A percentile compares a stretch with the other conserved stretches of the same genome.
phyloP scores from a whole-genome alignment of 2,329 filamentous ascomycete genomes.

The Colletotrichum brevisporum region DNA sequence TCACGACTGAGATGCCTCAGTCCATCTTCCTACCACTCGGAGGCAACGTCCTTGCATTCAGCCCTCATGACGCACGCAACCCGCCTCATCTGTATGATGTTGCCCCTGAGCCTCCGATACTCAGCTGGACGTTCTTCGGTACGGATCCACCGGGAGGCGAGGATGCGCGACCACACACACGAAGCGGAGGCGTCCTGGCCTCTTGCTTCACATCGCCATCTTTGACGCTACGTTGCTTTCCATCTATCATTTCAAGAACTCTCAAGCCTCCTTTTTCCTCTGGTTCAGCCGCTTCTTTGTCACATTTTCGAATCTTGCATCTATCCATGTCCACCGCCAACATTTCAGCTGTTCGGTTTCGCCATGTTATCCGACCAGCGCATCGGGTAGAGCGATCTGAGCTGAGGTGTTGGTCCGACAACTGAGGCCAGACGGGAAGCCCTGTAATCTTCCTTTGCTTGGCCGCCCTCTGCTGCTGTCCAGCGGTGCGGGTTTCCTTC shows the following conservation, averaged over 20 bases:
- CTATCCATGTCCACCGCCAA: background rate
- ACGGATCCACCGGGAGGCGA: conserved; percentile 18
- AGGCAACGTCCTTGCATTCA: background rate
- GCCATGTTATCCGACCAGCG: background rate
- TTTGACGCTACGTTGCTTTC: conserved; percentile 3
- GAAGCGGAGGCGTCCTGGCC: background rate
- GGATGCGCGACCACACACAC: background rate
- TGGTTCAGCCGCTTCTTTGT: conserved; percentile 14
- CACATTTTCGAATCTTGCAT: conserved; percentile 8
- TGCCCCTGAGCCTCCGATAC: background rate
- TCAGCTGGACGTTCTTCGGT: background rate
- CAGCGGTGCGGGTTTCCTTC: conserved; percentile 15
- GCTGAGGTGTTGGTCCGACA: conserved; percentile 3
- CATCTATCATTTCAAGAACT: background rate
- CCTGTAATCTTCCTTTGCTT: conserved; percentile 3
- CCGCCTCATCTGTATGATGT: background rate
- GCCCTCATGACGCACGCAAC: background rate
- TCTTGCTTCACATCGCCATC: background rate
- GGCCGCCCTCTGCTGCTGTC: conserved; percentile 27
- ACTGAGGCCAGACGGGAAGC: background rate
- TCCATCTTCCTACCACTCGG: background rate
- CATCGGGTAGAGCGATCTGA: conserved; percentile 5
- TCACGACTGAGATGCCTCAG: conserved; percentile 6
- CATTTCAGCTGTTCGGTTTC: conserved; percentile 5
- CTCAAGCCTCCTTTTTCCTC: background rate